phyloP scores from a whole-genome alignment of 2,329 filamentous ascomycete species.

The Aspergillus pseudoglaucus region DNA sequence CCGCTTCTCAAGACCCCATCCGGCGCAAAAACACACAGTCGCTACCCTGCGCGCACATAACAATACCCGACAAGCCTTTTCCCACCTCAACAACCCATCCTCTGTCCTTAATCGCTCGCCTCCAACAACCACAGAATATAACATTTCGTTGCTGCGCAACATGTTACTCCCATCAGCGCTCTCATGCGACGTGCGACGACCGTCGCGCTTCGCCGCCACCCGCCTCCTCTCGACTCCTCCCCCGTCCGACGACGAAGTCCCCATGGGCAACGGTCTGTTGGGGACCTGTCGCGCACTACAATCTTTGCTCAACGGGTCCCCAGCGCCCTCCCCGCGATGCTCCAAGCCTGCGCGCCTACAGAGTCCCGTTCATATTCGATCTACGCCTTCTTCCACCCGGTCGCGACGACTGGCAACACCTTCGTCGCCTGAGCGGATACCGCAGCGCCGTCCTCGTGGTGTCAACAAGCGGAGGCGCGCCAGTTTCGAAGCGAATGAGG shows the following conservation, averaged over 20 bases:
- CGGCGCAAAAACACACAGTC: slow-evolving; percentile 1
- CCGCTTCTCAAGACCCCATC: not conserved
- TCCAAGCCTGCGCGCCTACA: slow-evolving; percentile 33
- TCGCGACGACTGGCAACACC: slow-evolving; percentile 21
- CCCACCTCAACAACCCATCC: not conserved
- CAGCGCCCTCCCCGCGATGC: slow-evolving; percentile 30
- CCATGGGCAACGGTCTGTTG: slow-evolving; percentile 32
- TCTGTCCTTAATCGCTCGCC: not conserved
- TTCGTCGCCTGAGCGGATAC: slow-evolving; percentile 14
- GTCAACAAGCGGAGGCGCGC: slow-evolving; percentile 36
- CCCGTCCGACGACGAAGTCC: slow-evolving; percentile 29
- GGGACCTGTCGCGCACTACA: slow-evolving; percentile 39
- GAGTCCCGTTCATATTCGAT: slow-evolving; percentile 31
- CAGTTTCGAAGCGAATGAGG: slow-evolving; percentile 19
- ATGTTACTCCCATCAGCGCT: slow-evolving; percentile 44
- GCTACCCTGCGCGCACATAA: not conserved
- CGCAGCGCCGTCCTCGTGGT: slow-evolving; percentile 24
- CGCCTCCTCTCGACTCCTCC: slow-evolving; percentile 35
- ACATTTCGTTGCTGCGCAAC: slow-evolving; percentile 7
- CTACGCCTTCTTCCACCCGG: slow-evolving; percentile 23
- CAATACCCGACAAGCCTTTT: not conserved
- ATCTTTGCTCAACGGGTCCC: slow-evolving; percentile 36
- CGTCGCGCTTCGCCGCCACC: slow-evolving; percentile 29
- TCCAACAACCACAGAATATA: not conserved
- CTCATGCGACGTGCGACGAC: slow-evolving; percentile 37